Base-by-base conservation (phyloP, 1,284 basidiomycete genomes). In the Omphalotus olearius region DNA sequence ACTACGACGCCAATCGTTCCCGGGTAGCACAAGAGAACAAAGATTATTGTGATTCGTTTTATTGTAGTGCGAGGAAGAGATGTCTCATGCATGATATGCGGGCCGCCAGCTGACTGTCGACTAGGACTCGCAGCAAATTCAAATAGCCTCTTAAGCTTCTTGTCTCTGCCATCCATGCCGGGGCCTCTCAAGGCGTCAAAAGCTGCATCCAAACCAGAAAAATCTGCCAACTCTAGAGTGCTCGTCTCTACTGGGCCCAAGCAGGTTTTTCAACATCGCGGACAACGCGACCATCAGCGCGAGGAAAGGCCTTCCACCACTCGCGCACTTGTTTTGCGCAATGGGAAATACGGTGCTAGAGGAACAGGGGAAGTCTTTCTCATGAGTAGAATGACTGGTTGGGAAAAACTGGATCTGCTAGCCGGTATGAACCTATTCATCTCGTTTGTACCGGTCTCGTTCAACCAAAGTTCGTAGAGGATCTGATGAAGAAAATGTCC, bases 381-480 rank as follows among this genome's bases (percentile, higher is more conserved):
- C 16, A 69, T 73, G 50, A 73, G 68, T 30, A 84, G 75, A 61
- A 76, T 88, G 58, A 80, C 75, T 52, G 87, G 87, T 1, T 75
- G 85, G 60, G 88, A 91, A 66, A 90, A 90, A 60, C 71, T 90
- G 25, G 85, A 88, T 62, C 73, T 90, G 25, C 68, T 90, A 35
- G 85, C 85, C 57, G 86, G 87, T 87, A 61, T 50, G 69, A 67
- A 4, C 35, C 23, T 23, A 23, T 23, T 2, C 20, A 23, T 35
- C 16, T 51, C 46, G 39, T 10, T 52, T 25, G 37, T 25, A 38
- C 16, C 14, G 10, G n/a, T 35, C 26, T 25, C 25, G 2, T 36
- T 28, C 3, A 50, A 25, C 33, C 6, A 13, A 25, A 13, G 26
- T 20, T 25, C 26, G 16, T 56, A 89, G 87, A 87, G 79, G 85